Base-by-base conservation (phyloP, 2,329 filamentous ascomycete species). In the Elsinoe ampelina region DNA sequence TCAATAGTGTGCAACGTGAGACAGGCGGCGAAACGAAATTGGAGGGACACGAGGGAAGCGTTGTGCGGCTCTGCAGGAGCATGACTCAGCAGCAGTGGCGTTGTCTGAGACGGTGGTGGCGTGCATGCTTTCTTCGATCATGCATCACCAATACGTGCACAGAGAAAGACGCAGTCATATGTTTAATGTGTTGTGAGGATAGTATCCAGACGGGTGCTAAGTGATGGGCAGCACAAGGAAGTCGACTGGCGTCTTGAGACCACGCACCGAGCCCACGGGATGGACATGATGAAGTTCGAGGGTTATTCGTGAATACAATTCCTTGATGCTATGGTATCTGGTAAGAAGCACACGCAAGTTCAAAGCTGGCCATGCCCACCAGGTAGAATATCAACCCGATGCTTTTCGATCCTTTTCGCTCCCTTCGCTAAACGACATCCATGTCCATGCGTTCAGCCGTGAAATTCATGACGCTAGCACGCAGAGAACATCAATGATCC, bases 361-460 rank as follows among this genome's bases (percentile, higher is more conserved):
- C 5, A 15, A 52, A 39, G 35, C 35, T 26, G 39, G 19, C 7
- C 45, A 30, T 35, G 13, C 13, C 13, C n/a, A 15, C 20, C 26
- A 35, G 26, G 30, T 50, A 15, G 30, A 8, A 10, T 35, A 35
- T 35, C 45, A 50, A 32, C 22, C 30, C 7, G 3, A 35, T 50
- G 30, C 45, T 50, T 50, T 50, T 50, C 34, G 20, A 17, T 45
- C 41, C 17, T 15, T 5, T 7, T 7, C 20, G 32, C 35, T 52
- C 35, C 48, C 6, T 17, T 20, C 48, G 48, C 48, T 52, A 39
- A 52, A 52, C 19, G 19, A 36, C 48, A 39, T 15, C 48, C 48
- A 52, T 52, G 10, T 34, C n/a, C 19, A 50, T 50, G 45, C 45
- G 15, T 50, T 20, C 22, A 50, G 45, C 26, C 45, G 45, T 34